Evolutionary conservation across 257 asterid species (phyloP), one percentile per base, ranked within the genome.

Genomic region (Solanum dulcamara): DNA sequence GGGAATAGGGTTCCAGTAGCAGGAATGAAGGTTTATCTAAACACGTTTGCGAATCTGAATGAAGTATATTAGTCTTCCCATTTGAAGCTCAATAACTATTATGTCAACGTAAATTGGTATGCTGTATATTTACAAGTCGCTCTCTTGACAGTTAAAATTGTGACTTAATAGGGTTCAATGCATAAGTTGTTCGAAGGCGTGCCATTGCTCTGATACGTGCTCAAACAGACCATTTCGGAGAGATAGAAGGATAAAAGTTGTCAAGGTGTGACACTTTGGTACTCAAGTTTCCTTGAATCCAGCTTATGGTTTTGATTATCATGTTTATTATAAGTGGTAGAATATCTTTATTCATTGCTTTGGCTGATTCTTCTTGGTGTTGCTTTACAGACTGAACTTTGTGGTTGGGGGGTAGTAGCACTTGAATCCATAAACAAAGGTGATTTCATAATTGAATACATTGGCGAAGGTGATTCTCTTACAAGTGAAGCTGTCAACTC

Each of bases 381-480:
- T 85, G 87, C 85, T 88, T 89, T 84, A 77, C 94, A 96, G 99
- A 96, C 99, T 55, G 93, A 92, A 67, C 91, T 42, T 33, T 96
- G 99, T 92, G 99, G 99, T 86, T 96, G 98, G 98, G 99, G 99
- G 84, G 98, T 91, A 26, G 97, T 91, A 81, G 97, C 99, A 86
- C 95, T 94, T 87, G 99, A 96, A 87, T 74, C 93, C 85, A 89
- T 96, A 87, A 87, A 84, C 20, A 93, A 92, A 90, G 95, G 93
- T 84, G 98, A 94, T 42, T 96, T 96, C 88, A 87, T 96, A 53
- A 90, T 95, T 17, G 99, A 96, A 88, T 96, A 96, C 85, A 94
- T 96, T 28, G 99, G 99, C 85, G 99, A 96, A 95, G 99, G 99
- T 95, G 93, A 86, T 57, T 87, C 59, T 86, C 86, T 51, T 24